Evolutionary conservation across 805 yeast genomes (phyloP), one percentile per base, ranked within the genome.

Genomic region (Wickerhamiella kurtzmanii): DNA sequence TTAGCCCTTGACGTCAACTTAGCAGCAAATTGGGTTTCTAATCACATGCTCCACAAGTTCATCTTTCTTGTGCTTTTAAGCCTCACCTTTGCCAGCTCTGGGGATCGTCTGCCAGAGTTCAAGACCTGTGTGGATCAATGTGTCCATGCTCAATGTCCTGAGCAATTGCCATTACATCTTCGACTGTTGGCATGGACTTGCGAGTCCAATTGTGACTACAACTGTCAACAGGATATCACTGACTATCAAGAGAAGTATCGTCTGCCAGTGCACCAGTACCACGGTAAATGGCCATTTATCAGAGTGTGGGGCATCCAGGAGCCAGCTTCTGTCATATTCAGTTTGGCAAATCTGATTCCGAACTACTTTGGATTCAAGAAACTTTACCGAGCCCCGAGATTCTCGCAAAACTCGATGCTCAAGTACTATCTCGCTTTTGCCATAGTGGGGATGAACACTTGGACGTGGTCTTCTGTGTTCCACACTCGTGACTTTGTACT

Each of bases 231-330:
- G 47, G 60, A 76, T 6, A 68, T 89, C 41, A 87, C 95, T 0
- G 57, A 59, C 17, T 40, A 18, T 1, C 66, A 73, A 36, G 68
- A 95, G 19, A 63, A 66, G 15, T 53, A 48, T 0, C 69, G 71
- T n/a, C 70, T 73, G 49, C 79, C 77, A 47, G 66, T 85, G 0
- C 72, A 72, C 37, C 98, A 92, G 62, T 92, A 85, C 65, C 96
- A 92, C 63, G 98, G 98, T 0, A 92, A 92, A 66, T 92, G 98
- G 98, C 97, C 97, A 2, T 92, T 92, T 58, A 51, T 69, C 16
- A 71, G 98, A 44, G 59, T 82, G 0, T 64, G 72, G n/a, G 94
- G 94, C 0, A 67, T 82, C 11, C 98, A 92, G 62, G 98, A 92
- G 60, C 66, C 86, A 0, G 83, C 80, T 20, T 80, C 94, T 13